A percentile compares a stretch with the other conserved stretches of the same genome.
Evolutionary conservation across 257 asterid species (phyloP).

Genomic region (Nicotiana undulata): DNA sequence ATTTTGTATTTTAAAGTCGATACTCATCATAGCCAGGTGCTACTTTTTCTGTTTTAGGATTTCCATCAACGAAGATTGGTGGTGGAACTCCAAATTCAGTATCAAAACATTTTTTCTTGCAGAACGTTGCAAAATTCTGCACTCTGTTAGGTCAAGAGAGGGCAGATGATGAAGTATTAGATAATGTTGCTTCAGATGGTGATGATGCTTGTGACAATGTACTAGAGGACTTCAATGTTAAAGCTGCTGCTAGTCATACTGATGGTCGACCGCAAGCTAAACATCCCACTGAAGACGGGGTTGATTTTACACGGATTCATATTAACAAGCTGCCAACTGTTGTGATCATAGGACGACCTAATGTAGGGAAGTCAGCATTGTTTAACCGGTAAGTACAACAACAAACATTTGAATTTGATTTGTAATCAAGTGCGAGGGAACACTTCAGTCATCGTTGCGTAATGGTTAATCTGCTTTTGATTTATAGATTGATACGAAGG

Average conservation of each 20-base stretch:
- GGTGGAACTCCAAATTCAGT: conserved; percentile 12
- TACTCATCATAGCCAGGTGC: neutral
- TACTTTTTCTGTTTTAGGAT: conserved; percentile 22
- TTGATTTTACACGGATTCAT: conserved; percentile 71
- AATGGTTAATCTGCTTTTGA: conserved; percentile 17
- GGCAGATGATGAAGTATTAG: conserved; percentile 14
- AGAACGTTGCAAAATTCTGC: conserved; percentile 27
- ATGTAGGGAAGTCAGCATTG: conserved; percentile 93
- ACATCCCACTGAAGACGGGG: conserved; percentile 23
- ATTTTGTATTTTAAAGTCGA: neutral
- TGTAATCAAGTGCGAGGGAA: neutral
- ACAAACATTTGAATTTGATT: neutral
- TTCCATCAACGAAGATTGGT: conserved; percentile 6
- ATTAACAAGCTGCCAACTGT: conserved; percentile 76
- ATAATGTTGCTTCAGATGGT: conserved; percentile 23
- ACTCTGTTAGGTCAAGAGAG: conserved; percentile 25
- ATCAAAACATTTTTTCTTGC: conserved; percentile 15
- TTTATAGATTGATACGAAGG: conserved; percentile 74
- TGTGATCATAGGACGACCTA: conserved; percentile 82
- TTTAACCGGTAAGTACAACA: conserved; percentile 70
- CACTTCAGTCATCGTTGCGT: neutral
- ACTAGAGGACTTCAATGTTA: conserved; percentile 20
- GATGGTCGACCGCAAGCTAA: conserved; percentile 25
- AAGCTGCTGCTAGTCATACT: conserved; percentile 14
- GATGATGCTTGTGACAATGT: neutral